Evolutionary conservation across 2,329 filamentous ascomycete genomes (phyloP).

Genomic region (Trichoderma guizhouense): DNA sequence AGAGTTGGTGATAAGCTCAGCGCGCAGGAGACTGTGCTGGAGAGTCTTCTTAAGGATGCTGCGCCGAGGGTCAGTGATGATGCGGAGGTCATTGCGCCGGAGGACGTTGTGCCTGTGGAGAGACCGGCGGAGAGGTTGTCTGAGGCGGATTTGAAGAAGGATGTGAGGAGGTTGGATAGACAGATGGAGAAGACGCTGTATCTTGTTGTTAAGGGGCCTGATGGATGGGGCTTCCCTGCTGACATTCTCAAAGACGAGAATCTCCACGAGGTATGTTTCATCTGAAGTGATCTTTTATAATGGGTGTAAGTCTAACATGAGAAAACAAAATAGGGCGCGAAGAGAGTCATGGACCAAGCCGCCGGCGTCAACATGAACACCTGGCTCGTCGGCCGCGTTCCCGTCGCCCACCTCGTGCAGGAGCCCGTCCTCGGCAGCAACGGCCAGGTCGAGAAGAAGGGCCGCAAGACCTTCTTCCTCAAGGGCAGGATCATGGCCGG

Average conservation of each 20-base stretch:
- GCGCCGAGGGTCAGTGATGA: slow-evolving; percentile 60
- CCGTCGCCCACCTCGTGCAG: slow-evolving; percentile 73
- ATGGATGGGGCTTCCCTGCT: slow-evolving; percentile 81
- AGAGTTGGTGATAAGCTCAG: slow-evolving; percentile 68
- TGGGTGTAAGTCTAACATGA: not conserved
- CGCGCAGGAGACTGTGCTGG: slow-evolving; percentile 60
- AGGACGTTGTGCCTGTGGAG: slow-evolving; percentile 65
- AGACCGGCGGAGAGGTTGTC: slow-evolving; percentile 67
- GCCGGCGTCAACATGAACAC: slow-evolving; percentile 97
- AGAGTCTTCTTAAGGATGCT: slow-evolving; percentile 71
- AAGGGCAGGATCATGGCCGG: slow-evolving; percentile 96
- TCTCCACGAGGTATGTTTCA: slow-evolving; percentile 70
- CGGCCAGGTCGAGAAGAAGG: slow-evolving; percentile 45
- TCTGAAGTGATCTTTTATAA: not conserved
- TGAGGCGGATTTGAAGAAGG: slow-evolving; percentile 72
- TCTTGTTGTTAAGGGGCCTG: slow-evolving; percentile 71
- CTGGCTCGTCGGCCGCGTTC: slow-evolving; percentile 90
- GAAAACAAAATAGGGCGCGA: slow-evolving; percentile 62
- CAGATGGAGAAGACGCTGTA: slow-evolving; percentile 81
- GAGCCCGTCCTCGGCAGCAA: slow-evolving; percentile 46
- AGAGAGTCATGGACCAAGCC: slow-evolving; percentile 70
- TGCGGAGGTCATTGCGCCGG: slow-evolving; percentile 55
- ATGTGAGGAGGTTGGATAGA: slow-evolving; percentile 75
- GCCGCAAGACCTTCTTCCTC: slow-evolving; percentile 90
- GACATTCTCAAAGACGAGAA: slow-evolving; percentile 70